A percentile compares a stretch with the other conserved stretches of the same genome.
Evolutionary conservation across 306 rosid genomes (phyloP).

Genomic region (Rosa chinensis): DNA sequence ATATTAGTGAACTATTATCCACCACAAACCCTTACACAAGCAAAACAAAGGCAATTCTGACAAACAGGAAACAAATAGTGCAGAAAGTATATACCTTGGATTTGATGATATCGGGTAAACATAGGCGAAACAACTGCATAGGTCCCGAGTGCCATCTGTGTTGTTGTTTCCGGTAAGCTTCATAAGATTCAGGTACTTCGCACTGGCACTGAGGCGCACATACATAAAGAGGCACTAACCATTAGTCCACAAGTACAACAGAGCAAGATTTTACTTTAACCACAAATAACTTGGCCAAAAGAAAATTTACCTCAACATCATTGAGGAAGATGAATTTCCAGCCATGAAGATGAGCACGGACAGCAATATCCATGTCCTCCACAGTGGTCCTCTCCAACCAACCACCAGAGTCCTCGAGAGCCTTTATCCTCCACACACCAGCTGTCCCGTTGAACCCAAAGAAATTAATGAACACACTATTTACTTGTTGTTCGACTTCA

Average conservation of each 20-base stretch:
- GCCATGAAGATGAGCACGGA: slow-evolving; percentile 92
- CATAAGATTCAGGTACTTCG: slow-evolving; percentile 91
- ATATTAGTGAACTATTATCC: not conserved
- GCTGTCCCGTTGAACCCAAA: slow-evolving; percentile 96
- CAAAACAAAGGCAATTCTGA: not conserved
- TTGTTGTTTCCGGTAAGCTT: slow-evolving; percentile 91
- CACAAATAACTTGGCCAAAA: slow-evolving; percentile 6
- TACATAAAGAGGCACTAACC: not conserved
- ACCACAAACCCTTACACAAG: not conserved
- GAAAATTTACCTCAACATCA: slow-evolving; percentile 70
- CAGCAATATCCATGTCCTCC: slow-evolving; percentile 96
- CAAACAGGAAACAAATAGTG: not conserved
- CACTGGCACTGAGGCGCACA: slow-evolving; percentile 72
- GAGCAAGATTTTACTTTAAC: not conserved
- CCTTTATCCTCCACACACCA: slow-evolving; percentile 93
- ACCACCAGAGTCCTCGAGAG: slow-evolving; percentile 88
- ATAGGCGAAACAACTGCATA: slow-evolving; percentile 92
- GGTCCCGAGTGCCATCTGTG: slow-evolving; percentile 98
- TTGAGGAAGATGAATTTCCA: slow-evolving; percentile 95
- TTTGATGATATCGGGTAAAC: slow-evolving; percentile 62
- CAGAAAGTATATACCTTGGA: slow-evolving; percentile 52
- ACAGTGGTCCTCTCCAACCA: slow-evolving; percentile 97
- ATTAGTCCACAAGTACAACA: slow-evolving; percentile 22
- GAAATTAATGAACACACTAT: slow-evolving; percentile 70
- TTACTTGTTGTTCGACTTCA: slow-evolving; percentile 85